Conservation (phyloP, 306 rosid species). For the Rosa chinensis region DNA sequence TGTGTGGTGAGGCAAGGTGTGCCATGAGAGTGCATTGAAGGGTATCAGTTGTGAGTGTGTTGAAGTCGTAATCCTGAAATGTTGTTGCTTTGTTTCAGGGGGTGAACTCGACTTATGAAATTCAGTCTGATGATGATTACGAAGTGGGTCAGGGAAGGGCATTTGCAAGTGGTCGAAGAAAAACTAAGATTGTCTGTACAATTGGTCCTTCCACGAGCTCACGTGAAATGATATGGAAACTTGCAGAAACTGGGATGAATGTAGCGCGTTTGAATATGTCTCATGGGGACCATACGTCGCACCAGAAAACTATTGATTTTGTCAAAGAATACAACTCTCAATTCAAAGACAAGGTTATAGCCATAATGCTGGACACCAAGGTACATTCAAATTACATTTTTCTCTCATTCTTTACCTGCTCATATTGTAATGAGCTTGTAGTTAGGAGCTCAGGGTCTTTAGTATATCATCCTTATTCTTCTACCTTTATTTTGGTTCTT, state of each 20-base stretch:
- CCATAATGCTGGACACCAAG: constrained; percentile 98
- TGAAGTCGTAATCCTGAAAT: constrained; percentile 12
- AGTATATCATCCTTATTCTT: constrained; percentile 1
- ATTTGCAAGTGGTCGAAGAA: constrained; percentile 41
- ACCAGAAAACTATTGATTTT: constrained; percentile 77
- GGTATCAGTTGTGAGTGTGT: neutral
- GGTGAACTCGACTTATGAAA: constrained; percentile 35
- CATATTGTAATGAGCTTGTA: neutral
- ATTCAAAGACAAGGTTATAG: constrained; percentile 66
- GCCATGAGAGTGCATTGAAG: neutral
- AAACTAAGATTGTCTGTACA: constrained; percentile 89
- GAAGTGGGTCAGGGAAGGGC: constrained; percentile 23
- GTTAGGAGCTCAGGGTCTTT: neutral
- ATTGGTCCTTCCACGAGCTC: constrained; percentile 92
- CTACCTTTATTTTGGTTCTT: neutral
- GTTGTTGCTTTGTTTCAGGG: constrained; percentile 43
- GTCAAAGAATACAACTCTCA: constrained; percentile 85
- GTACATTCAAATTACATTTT: constrained; percentile 28
- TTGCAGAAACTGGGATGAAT: constrained; percentile 82
- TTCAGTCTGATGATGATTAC: constrained; percentile 22
- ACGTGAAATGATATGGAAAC: constrained; percentile 91
- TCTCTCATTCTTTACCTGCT: neutral
- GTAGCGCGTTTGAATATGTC: constrained; percentile 96
- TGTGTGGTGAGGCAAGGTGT: neutral
- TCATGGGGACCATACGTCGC: constrained; percentile 88